phyloP scores from a whole-genome alignment of 192 early-diverging fungal genomes.

The Backusella sp. region DNA sequence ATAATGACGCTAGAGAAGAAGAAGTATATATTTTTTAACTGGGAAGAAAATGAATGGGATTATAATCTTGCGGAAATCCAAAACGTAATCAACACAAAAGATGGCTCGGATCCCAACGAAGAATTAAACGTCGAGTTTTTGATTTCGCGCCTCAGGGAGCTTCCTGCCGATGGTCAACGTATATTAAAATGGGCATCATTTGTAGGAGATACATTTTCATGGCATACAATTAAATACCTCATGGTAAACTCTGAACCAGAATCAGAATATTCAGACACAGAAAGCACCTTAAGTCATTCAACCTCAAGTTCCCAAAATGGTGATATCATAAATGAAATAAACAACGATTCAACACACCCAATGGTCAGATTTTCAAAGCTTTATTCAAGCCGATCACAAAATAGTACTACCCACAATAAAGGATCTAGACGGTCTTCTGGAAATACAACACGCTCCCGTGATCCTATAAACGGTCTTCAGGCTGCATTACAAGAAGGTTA shows the following conservation, averaged over 20 bases:
- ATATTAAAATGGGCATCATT: constrained; percentile 36
- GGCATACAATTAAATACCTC: constrained; percentile 27
- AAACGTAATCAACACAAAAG: constrained; percentile 4
- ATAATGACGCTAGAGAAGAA: constrained; percentile 25
- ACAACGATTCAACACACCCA: background rate
- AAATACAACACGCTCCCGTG: background rate
- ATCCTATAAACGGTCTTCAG: constrained; percentile 35
- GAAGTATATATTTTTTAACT: constrained; percentile 35
- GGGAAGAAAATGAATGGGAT: constrained; percentile 35
- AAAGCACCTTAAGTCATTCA: background rate
- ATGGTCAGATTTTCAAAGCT: background rate
- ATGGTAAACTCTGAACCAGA: constrained; percentile 24
- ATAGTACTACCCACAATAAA: background rate
- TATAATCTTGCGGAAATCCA: constrained; percentile 26
- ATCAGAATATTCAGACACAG: constrained; percentile 22
- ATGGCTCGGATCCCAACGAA: constrained; percentile 4
- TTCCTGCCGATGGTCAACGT: constrained; percentile 28
- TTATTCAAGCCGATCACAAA: background rate
- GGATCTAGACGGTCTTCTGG: background rate
- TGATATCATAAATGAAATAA: background rate
- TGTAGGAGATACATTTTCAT: constrained; percentile 36
- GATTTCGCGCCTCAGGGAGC: constrained; percentile 14
- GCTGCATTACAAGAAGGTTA: constrained; percentile 33
- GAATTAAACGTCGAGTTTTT: constrained; percentile 28
- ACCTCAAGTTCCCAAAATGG: background rate